These are phyloP conservation scores for Plectosphaerella plurivora DNA, from an alignment of 2,329 filamentous ascomycete species.

Conservation along the genomic window DNA sequence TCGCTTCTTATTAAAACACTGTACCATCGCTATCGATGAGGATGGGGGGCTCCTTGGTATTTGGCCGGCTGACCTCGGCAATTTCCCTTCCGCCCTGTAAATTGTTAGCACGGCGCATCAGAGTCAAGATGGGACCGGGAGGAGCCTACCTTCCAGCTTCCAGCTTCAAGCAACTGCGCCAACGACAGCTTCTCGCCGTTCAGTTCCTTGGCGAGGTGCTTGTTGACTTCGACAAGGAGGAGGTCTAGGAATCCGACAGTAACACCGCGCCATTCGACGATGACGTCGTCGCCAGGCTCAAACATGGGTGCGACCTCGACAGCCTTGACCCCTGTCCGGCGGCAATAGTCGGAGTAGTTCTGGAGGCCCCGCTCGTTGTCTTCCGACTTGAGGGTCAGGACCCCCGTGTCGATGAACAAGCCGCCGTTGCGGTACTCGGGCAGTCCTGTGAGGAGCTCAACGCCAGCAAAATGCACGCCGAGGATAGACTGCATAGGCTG, in stretches of 20 bases:
- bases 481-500: conserved; percentile 55
- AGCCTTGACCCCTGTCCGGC: conserved; percentile 61
- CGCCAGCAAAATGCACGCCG: conserved; percentile 44
- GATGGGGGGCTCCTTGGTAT: conserved; percentile 94
- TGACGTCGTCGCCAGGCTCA: conserved; percentile 48
- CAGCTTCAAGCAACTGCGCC: conserved; percentile 89
- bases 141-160: conserved; percentile 85
- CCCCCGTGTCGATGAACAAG: conserved; percentile 57
- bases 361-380: conserved; percentile 36
- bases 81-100: conserved; percentile 82
- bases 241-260: conserved; percentile 53
- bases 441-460: conserved; percentile 58
- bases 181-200: conserved; percentile 69
- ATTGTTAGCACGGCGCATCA: conserved; percentile 4
- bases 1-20: conserved; percentile 60
- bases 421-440: conserved; percentile 72
- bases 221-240: conserved; percentile 40
- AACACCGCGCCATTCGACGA: conserved; percentile 58
- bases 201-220: conserved; percentile 59
- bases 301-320: conserved; percentile 45
- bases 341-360: conserved; percentile 58
- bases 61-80: conserved; percentile 90
- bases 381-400: conserved; percentile 44
- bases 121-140: neutral
- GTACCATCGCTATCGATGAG: conserved; percentile 95